phyloP scores from a whole-genome alignment of 306 rosid species.

The Fragaria nilgerrensis region DNA sequence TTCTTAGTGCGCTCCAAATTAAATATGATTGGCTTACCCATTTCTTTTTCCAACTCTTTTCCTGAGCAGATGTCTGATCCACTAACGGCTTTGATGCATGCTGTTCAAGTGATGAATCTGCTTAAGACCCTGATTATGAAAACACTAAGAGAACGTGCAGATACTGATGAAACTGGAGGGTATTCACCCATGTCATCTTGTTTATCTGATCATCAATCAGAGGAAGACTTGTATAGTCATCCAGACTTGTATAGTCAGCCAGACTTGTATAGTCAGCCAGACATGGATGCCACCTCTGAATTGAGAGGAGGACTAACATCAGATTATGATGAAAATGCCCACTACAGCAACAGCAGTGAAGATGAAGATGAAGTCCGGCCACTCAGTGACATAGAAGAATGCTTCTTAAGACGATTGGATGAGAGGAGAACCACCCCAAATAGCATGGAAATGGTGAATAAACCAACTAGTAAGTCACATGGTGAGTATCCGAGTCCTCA shows the following conservation, averaged over 20 bases:
- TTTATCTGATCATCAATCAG: conserved; percentile 55
- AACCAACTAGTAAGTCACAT: conserved; percentile 29
- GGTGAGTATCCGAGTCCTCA: conserved; percentile 33
- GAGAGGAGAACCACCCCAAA: conserved; percentile 30
- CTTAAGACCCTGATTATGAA: conserved; percentile 83
- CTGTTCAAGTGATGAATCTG: conserved; percentile 98
- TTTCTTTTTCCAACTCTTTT: not conserved
- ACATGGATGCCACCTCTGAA: conserved; percentile 67
- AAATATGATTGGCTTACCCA: not conserved
- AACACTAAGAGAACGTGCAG: conserved; percentile 76
- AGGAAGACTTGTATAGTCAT: conserved; percentile 71
- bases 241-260: conserved; percentile 65
- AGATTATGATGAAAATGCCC: conserved; percentile 41
- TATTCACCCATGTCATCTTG: conserved; percentile 76
- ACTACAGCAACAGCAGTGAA: conserved; percentile 50
- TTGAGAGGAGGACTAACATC: conserved; percentile 49
- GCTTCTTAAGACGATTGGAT: conserved; percentile 58
- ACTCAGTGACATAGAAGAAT: conserved; percentile 57
- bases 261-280: conserved; percentile 66
- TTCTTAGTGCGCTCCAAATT: not conserved
- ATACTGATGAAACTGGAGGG: conserved; percentile 50
- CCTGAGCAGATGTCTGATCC: conserved; percentile 94
- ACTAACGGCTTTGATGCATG: conserved; percentile 94
- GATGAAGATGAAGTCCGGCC: conserved; percentile 48
- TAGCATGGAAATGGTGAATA: conserved; percentile 28